Evolutionary conservation across 169 alveolate genomes (phyloP), one percentile per base, ranked within the genome.

Genomic region (Toxoplasma gondii): DNA sequence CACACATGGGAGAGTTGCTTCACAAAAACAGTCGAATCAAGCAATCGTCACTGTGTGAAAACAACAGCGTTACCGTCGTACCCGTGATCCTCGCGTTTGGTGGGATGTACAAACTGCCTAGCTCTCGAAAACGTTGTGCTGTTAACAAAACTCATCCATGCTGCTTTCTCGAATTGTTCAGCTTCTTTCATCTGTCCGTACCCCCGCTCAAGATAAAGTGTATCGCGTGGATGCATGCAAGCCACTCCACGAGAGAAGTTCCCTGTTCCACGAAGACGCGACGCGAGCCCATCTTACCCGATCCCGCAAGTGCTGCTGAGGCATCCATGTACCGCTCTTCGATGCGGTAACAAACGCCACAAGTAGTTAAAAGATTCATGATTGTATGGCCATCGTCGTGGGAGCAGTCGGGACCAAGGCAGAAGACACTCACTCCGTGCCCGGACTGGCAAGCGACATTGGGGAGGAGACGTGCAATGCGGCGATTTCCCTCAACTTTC

Each of bases 401-500:
- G 41, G 90, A 29, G 41, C 90, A 82, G 90, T 82, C 90, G 2
- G 54, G 69, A 41, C 90, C 90, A 24, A 82, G 41, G 64, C 90
- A 82, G 67, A 82, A 82, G 27, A 82, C 90, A 43, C 90, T 82
- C 44, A 82, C 90, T 17, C 90, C 90, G 64, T 24, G 54, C 10
- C 90, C 90, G 17, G 69, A 2, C 64, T 82, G 90, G 67, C 90
- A 82, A 27, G 90, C 90, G 90, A 82, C 90, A 44, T 82, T 82
- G 27, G 90, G 90, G 38, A 82, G 67, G 64, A 82, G 90, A 7
- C 90, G 90, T 7, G 90, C 90, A 41, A 43, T 82, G 12, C 90
- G 54, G 34, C 90, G 34, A 43, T 24, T 41, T 17, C 90, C 64
- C 24, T 43, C 67, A 29, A 38, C 38, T 31, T 27, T 5, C 90